These are phyloP conservation scores for Euphorbia peplus DNA, from an alignment of 345 rosid genomes.

Conservation along the genomic window DNA sequence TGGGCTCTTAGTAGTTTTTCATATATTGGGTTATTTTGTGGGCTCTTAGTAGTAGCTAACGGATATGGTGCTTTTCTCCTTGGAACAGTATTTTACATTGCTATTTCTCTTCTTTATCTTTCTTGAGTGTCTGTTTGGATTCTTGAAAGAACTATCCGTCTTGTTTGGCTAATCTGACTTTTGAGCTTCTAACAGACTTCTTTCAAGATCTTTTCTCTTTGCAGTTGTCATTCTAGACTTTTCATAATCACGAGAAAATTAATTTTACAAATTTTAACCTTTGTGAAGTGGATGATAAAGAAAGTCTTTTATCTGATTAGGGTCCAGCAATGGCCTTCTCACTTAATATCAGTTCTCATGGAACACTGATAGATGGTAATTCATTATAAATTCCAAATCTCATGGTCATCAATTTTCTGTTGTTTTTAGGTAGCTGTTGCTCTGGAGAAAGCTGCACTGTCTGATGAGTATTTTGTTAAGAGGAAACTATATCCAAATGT, in stretches of 20 bases:
- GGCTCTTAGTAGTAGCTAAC: no score
- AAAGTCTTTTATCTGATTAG: no score
- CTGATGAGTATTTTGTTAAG: constrained; percentile 86
- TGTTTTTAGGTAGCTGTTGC: constrained; percentile 80
- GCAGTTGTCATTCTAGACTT: not conserved
- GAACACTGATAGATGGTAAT: not conserved
- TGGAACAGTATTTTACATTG: no score
- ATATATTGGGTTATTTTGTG: no score
- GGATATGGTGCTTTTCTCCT: no score
- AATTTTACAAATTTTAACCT: no score
- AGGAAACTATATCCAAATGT: constrained; percentile 96
- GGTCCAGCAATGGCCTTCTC: not conserved
- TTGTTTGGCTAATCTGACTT: no score
- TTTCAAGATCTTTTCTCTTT: not conserved
- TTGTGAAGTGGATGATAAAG: no score
- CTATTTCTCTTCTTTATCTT: no score
- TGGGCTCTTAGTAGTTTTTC: no score
- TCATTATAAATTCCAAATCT: not conserved
- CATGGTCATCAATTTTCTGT: constrained; percentile 10
- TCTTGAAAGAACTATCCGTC: no score
- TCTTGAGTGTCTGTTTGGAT: no score
- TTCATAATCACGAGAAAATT: not conserved
- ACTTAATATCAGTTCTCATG: not conserved
- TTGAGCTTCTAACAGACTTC: not conserved
- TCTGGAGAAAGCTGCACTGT: constrained; percentile 92